Base-by-base conservation (phyloP, 768 basidiomycete species). In the Lentinula sp. region DNA sequence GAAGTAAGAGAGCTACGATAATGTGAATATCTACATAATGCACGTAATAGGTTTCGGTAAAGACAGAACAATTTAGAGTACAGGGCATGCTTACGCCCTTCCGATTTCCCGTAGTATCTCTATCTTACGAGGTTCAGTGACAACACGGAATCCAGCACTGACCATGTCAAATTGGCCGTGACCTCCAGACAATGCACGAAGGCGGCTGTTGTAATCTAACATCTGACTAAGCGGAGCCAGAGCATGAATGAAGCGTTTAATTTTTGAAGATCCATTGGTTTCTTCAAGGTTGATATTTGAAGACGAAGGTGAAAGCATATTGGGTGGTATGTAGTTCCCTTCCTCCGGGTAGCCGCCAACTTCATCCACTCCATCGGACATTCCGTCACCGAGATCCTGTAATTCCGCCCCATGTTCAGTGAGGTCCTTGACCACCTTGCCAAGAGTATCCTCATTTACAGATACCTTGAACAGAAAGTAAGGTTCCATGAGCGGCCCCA, bases 81-180 rank as follows among this genome's bases (percentile, higher is more conserved):
- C 28, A 35, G 28, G 55, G 31, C 65, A 62, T 63, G 40, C 50
- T 51, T 73, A 92, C 43, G 84, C 87, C 31, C 89, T 80, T 13
- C 92, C 92, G 61, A 94, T 85, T 70, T 93, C 92, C 63, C 77
- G 79, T 60, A 94, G 71, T 61, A 94, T 93, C 66, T 92, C 91
- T 56, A 81, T 53, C 70, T 80, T 85, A 61, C 91, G 80, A 35
- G 75, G 65, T 54, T 84, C 78, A 21, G 81, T 78, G 1, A 93
- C 91, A 61, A 77, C 72, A 67, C 78, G 82, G 74, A 93, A 95
- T 15, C 91, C 92, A n/a, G 85, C 88, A 52, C 81, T 82, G 34
- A 75, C 74, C 86, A 90, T 89, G 68, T 94, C 91, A 66, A 94
- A 93, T 16, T 78, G 69, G 11, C 91, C 93, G 69, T 91, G 85